These are phyloP conservation scores for Macroventuria anomochaeta DNA, from an alignment of 2,329 filamentous ascomycete species.

Conservation along the genomic window DNA sequence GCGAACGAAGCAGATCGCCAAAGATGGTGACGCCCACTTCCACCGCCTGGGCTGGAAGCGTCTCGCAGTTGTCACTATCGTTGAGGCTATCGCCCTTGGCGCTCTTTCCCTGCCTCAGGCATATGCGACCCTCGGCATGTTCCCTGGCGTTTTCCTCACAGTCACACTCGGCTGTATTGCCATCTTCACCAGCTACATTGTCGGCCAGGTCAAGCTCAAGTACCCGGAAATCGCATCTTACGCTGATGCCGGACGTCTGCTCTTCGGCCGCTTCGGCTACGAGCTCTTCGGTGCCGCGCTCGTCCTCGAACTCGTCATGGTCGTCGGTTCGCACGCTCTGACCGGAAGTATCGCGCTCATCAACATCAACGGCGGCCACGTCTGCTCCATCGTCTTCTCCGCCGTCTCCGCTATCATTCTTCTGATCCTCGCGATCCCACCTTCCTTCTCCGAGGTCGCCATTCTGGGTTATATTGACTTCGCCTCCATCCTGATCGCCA, in stretches of 20 bases:
- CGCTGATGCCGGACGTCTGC: constrained; percentile 20
- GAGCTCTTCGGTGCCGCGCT: constrained; percentile 22
- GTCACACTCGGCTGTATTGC: constrained; percentile 16
- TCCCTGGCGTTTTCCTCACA: constrained; percentile 19
- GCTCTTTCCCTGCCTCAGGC: constrained; percentile 20
- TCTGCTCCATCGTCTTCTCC: constrained; percentile 22
- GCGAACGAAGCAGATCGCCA: constrained; percentile 20
- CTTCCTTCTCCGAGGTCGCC: constrained; percentile 21
- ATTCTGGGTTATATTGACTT: constrained; percentile 24
- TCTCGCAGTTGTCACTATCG: constrained; percentile 23
- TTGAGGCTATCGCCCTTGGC: constrained; percentile 22
- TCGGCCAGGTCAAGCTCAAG: constrained; percentile 24
- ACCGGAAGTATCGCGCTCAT: constrained; percentile 24
- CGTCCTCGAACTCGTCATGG: constrained; percentile 24
- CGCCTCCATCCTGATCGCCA: constrained; percentile 21
- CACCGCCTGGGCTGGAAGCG: constrained; percentile 24
- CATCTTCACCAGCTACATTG: constrained; percentile 23
- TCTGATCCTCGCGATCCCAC: constrained; percentile 22
- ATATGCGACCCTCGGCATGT: constrained; percentile 22
- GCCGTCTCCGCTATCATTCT: constrained; percentile 21
- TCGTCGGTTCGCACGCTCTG: constrained; percentile 22
- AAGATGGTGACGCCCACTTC: constrained; percentile 22
- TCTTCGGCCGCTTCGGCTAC: constrained; percentile 19
- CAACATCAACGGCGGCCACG: constrained; percentile 23
- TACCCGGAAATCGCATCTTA: constrained; percentile 19